Conservation (phyloP, 1,139 yeast species). For the Candida buenavistaensis region DNA sequence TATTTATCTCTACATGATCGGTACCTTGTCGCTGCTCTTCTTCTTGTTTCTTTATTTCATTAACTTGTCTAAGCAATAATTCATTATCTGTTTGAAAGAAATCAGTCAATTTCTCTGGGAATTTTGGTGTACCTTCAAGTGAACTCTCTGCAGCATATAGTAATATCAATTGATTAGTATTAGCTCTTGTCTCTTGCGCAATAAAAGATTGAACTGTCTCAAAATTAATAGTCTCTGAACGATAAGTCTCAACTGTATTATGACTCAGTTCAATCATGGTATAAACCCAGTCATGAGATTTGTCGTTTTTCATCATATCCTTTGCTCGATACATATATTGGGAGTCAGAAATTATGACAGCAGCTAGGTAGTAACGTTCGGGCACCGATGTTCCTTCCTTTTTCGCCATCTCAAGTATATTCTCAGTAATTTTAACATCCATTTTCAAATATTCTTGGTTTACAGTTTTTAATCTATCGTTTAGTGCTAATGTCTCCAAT, state of each 20-base stretch:
- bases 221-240: conserved; percentile 22
- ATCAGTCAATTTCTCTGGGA: conserved; percentile 16
- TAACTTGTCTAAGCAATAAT: conserved; percentile 8
- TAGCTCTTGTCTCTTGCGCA: conserved; percentile 17
- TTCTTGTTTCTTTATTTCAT: conserved; percentile 5
- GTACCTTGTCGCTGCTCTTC: neutral
- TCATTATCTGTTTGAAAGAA: conserved; percentile 22
- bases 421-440: conserved; percentile 24
- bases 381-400: conserved; percentile 16
- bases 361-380: conserved; percentile 24
- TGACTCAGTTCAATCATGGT: conserved; percentile 12
- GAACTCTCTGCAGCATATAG: conserved; percentile 20
- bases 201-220: conserved; percentile 19
- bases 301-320: neutral
- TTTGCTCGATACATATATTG: conserved; percentile 27
- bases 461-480: conserved; percentile 18
- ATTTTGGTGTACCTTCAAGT: conserved; percentile 8
- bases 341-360: conserved; percentile 30
- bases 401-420: conserved; percentile 17
- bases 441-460: conserved; percentile 20
- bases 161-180: conserved; percentile 19
- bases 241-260: conserved; percentile 17
- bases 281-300: conserved; percentile 21
- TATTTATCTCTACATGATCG: neutral
- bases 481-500: conserved; percentile 17